Percentiles rank a stretch among this genome's conserved stretches.
Conservation (phyloP, 352 stramenopile genomes). For the Globisporangium yorkense region DNA sequence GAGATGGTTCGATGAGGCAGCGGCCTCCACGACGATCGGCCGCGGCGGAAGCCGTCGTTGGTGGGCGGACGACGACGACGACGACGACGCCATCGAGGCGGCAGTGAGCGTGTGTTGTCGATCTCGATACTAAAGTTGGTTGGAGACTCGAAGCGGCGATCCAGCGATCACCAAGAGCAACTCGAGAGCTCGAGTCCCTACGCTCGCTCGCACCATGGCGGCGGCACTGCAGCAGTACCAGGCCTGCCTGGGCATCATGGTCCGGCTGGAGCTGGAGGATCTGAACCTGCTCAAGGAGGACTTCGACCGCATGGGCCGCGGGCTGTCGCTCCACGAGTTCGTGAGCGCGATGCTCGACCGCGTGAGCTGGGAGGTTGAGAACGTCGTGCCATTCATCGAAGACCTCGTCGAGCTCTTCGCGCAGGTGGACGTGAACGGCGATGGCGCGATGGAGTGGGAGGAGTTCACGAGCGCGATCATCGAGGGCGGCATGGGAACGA, state of each 20-base stretch:
- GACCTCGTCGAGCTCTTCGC: constrained; percentile 76
- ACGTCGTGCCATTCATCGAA: constrained; percentile 54
- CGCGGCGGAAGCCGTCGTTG: constrained; percentile 4
- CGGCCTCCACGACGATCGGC: not conserved
- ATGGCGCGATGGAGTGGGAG: constrained; percentile 79
- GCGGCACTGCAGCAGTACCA: constrained; percentile 66
- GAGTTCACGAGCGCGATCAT: constrained; percentile 83
- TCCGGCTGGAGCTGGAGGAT: constrained; percentile 67
- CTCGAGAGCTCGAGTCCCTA: too few relatives aligned
- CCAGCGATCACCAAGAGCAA: not conserved
- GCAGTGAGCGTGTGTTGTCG: too few relatives aligned
- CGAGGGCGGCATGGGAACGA: constrained; percentile 64
- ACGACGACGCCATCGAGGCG: constrained; percentile 5
- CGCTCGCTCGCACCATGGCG: constrained; percentile 21
- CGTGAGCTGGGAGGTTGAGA: constrained; percentile 51
- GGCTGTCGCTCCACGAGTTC: constrained; percentile 54
- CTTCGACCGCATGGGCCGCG: constrained; percentile 52
- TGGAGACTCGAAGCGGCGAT: too few relatives aligned
- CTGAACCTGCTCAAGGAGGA: constrained; percentile 54
- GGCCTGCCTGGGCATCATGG: constrained; percentile 74
- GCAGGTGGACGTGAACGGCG: constrained; percentile 72
- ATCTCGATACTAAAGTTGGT: too few relatives aligned
- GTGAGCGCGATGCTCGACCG: constrained; percentile 69
- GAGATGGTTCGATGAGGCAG: not conserved
- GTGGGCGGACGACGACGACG: not conserved